These are phyloP conservation scores for Exophiala lecanii-corni DNA, from an alignment of 2,329 filamentous ascomycete genomes.

Conservation along the genomic window DNA sequence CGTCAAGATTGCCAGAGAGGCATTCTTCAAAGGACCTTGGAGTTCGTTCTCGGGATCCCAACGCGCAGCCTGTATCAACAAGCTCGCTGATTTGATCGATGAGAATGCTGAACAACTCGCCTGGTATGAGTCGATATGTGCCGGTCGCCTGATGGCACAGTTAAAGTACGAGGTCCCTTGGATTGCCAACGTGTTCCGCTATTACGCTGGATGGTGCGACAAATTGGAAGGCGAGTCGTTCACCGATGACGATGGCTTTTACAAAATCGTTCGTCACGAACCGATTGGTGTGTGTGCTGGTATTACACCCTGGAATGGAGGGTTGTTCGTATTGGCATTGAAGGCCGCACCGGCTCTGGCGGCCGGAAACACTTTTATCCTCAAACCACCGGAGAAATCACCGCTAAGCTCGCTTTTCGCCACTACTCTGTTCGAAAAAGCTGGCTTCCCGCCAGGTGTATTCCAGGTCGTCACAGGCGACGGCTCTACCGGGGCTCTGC, in stretches of 20 bases:
- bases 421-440: background rate
- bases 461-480: background rate
- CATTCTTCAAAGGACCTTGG: constrained; percentile 3
- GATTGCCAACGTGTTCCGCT: too few species aligned
- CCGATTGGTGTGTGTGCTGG: too few species aligned
- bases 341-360: background rate
- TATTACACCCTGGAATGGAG: too few species aligned
- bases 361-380: background rate
- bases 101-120: background rate
- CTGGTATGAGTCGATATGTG: background rate
- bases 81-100: constrained; percentile 3
- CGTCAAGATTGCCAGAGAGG: background rate
- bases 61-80: background rate
- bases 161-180: too few species aligned
- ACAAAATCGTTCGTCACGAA: too few species aligned
- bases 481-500: background rate
- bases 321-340: background rate
- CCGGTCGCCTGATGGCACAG: background rate
- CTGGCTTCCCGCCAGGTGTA: background rate
- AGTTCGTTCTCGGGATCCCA: background rate
- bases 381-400: background rate
- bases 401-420: background rate
- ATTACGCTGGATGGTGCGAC: too few species aligned
- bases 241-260: too few species aligned
- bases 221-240: too few species aligned